phyloP scores from a whole-genome alignment of 306 rosid genomes.

The Pyrus communis region DNA sequence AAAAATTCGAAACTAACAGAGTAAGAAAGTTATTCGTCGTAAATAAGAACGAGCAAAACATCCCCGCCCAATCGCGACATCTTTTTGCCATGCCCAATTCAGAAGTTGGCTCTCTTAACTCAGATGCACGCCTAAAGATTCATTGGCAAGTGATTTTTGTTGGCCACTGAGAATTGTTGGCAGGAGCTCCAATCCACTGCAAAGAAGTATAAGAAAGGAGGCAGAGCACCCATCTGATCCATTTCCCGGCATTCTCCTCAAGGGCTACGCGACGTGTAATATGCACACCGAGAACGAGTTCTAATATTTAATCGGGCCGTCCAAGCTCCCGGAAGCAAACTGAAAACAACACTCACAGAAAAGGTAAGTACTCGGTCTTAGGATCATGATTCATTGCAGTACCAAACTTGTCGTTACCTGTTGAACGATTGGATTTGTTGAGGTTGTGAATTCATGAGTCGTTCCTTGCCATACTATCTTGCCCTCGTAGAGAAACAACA shows the following conservation, averaged over 20 bases:
- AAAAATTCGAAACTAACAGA: not conserved
- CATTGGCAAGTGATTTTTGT: not conserved
- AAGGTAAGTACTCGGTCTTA: not conserved
- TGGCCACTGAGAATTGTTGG: not conserved
- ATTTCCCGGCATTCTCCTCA: not conserved
- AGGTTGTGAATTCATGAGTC: slow-evolving; percentile 77
- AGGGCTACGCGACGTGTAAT: slow-evolving; percentile 2
- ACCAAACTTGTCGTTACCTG: slow-evolving; percentile 45
- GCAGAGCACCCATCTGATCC: slow-evolving; percentile 9
- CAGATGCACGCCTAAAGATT: not conserved
- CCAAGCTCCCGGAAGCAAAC: slow-evolving; percentile 96
- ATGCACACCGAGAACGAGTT: not conserved
- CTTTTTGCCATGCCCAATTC: not conserved
- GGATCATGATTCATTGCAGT: not conserved
- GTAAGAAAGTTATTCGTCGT: not conserved
- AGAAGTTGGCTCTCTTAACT: slow-evolving; percentile 12
- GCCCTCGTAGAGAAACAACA: slow-evolving; percentile 81
- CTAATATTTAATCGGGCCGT: slow-evolving; percentile 91
- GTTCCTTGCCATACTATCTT: slow-evolving; percentile 97
- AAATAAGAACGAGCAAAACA: no score
- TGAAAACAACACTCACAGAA: slow-evolving; percentile 24
- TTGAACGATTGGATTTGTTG: slow-evolving; percentile 81
- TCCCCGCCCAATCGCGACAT: no score
- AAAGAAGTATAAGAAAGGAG: not conserved
- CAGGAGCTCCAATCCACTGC: slow-evolving; percentile 3